These are phyloP conservation scores for Gonapodya prolifera DNA, from an alignment of 192 early-diverging fungal genomes.

Conservation along the genomic window DNA sequence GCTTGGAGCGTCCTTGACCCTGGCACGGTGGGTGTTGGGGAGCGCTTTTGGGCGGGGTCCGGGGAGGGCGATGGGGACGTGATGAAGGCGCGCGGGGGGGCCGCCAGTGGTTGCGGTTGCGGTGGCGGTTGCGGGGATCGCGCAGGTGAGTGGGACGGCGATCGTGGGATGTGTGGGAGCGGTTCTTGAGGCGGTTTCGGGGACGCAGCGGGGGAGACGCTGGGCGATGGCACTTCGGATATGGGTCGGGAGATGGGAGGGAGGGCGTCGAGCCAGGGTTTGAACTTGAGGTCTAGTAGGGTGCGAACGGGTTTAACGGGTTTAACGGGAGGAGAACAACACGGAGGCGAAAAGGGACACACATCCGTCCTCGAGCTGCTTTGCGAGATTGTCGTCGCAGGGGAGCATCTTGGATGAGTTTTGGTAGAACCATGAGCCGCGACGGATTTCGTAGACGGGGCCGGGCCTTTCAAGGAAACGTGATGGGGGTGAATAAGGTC, in stretches of 20 bases:
- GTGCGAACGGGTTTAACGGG: conserved; percentile 18
- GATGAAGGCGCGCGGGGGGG: background rate
- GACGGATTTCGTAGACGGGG: conserved; percentile 61
- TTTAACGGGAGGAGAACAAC: no score
- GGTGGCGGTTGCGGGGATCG: no score
- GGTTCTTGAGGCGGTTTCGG: background rate
- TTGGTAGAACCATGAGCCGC: conserved; percentile 73
- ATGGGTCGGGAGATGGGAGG: background rate
- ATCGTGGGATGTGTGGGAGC: background rate
- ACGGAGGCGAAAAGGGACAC: no score
- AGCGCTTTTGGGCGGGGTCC: no score
- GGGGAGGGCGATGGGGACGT: no score
- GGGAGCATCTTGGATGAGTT: conserved; percentile 54
- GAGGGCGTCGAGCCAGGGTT: background rate
- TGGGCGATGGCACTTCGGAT: background rate
- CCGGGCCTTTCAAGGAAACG: no score
- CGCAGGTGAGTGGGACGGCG: background rate
- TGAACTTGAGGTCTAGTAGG: conserved; percentile 8
- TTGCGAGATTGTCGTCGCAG: conserved; percentile 67
- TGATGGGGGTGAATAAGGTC: no score
- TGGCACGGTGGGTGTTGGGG: background rate
- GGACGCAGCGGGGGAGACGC: background rate
- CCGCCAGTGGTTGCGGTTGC: background rate
- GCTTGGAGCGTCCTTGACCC: background rate
- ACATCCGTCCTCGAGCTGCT: conserved; percentile 74